Evolutionary conservation across 805 yeast genomes (phyloP).

Genomic region (Blastobotrys terrestris): DNA sequence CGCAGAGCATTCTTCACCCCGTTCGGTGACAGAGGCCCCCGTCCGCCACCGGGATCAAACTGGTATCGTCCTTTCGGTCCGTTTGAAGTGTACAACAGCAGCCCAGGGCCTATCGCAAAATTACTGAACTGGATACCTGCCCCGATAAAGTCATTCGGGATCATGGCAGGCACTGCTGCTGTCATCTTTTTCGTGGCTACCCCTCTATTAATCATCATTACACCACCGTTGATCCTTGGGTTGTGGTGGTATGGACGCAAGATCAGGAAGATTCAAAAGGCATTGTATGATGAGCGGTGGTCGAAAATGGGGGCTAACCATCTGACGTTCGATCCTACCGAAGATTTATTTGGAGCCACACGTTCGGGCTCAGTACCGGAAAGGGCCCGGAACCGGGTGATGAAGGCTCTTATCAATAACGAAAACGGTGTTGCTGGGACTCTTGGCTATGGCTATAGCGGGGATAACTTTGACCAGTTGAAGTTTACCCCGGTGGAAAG

Average conservation of each 20-base stretch:
- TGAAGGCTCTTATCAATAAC: conserved; percentile 15
- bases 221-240: conserved; percentile 20
- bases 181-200: conserved; percentile 18
- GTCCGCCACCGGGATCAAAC: neutral
- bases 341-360: conserved; percentile 1
- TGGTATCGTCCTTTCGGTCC: conserved; percentile 2
- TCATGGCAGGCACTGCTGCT: conserved; percentile 17
- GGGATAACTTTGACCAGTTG: conserved; percentile 3
- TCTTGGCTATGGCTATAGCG: conserved; percentile 9
- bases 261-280: conserved; percentile 8
- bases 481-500: conserved; percentile 18
- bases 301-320: conserved; percentile 19
- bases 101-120: neutral
- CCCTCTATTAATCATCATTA: conserved; percentile 16
- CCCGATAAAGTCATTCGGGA: conserved; percentile 19
- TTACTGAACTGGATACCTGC: conserved; percentile 14
- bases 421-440: conserved; percentile 15
- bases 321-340: conserved; percentile 11
- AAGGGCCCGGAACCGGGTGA: conserved; percentile 15
- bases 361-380: conserved; percentile 7
- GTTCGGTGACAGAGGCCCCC: neutral
- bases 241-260: conserved; percentile 13
- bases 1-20: neutral
- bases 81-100: conserved; percentile 7
- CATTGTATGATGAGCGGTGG: conserved; percentile 20